Percentiles rank a stretch among this genome's conserved stretches.
These are phyloP conservation scores for Anisodus acutangulus DNA, from an alignment of 257 asterid species.

Conservation along the genomic window DNA sequence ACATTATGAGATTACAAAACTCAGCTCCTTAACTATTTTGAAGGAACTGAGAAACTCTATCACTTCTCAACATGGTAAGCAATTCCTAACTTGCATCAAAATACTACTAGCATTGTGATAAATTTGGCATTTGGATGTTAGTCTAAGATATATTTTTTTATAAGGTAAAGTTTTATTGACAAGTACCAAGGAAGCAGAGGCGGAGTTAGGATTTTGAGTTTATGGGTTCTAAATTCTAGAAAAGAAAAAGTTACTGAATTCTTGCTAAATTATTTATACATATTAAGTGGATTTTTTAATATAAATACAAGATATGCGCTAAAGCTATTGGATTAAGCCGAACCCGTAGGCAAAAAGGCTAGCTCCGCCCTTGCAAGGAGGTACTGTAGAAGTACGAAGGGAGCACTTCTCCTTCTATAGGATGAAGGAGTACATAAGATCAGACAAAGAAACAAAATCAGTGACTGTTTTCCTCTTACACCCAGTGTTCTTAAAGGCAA, in stretches of 20 bases:
- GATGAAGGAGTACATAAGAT: neutral
- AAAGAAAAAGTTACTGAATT: neutral
- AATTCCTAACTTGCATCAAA: neutral
- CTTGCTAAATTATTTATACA: neutral
- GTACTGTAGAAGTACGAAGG: neutral
- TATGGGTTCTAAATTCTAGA: neutral
- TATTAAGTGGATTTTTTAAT: neutral
- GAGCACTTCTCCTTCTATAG: neutral
- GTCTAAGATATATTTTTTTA: neutral
- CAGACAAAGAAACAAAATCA: neutral
- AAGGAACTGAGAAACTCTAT: conserved; percentile 1
- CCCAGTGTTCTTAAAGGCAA: too few species aligned
- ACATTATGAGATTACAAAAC: neutral
- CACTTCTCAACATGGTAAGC: neutral
- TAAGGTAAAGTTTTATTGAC: neutral
- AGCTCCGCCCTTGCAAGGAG: neutral
- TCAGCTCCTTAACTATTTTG: neutral
- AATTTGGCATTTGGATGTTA: neutral
- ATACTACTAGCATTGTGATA: neutral
- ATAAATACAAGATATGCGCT: neutral
- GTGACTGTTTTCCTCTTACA: neutral
- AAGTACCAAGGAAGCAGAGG: neutral
- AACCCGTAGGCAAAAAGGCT: neutral
- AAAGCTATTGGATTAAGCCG: neutral
- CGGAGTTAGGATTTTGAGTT: neutral